Evolutionary conservation across 345 rosid species (phyloP).

Genomic region (Pugionium dolabratum): DNA sequence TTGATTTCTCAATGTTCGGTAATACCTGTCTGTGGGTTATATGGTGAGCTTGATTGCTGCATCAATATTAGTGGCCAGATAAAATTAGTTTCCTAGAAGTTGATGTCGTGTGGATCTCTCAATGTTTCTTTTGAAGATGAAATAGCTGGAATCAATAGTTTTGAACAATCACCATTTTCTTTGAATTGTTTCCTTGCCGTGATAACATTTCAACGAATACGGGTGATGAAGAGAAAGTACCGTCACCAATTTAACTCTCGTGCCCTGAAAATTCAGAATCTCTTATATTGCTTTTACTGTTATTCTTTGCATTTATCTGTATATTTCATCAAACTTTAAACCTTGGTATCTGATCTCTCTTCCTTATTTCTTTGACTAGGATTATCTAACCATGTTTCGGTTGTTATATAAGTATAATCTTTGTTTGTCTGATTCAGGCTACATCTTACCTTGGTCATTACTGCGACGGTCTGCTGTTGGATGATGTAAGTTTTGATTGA

Average conservation of each 20-base stretch:
- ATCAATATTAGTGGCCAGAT: too few relatives aligned
- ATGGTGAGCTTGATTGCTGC: too few relatives aligned
- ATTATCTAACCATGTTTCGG: too few relatives aligned
- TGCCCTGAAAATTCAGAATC: not conserved
- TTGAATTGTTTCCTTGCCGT: conserved; percentile 7
- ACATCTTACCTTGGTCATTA: conserved; percentile 83
- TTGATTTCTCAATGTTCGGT: conserved; percentile 9
- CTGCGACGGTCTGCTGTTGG: conserved; percentile 96
- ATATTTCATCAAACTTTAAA: not conserved
- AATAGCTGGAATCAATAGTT: conserved; percentile 19
- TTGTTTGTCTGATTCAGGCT: conserved; percentile 52
- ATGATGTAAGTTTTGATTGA: conserved; percentile 75
- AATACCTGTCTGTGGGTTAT: too few relatives aligned
- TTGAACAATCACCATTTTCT: not conserved
- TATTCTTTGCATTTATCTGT: too few relatives aligned
- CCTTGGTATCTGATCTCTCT: conserved; percentile 9
- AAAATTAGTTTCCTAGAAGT: too few relatives aligned
- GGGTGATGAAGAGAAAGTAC: not conserved
- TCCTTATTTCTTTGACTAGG: conserved; percentile 5
- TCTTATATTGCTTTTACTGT: not conserved
- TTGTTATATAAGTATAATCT: not conserved
- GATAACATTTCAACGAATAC: conserved; percentile 1
- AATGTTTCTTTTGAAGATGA: not conserved
- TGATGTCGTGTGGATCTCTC: not conserved
- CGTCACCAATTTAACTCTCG: conserved; percentile 1